Evolutionary conservation across 1,284 basidiomycete genomes (phyloP), one percentile per base, ranked within the genome.

Genomic region (Cystobasidium slooffiae): DNA sequence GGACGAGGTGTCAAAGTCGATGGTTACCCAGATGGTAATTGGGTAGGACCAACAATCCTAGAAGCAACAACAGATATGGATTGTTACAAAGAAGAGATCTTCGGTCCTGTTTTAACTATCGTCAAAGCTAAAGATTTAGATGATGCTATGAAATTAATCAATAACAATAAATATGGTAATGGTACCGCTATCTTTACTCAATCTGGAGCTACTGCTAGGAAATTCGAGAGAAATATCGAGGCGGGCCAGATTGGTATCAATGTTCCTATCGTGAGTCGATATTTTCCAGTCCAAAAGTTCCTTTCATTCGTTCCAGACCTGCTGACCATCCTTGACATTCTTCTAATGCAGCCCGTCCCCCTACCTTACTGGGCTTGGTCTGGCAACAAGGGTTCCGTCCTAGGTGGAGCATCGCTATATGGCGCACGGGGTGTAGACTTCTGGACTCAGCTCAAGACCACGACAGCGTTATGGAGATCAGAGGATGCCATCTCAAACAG

Each of bases 151-250:
- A 88, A 88, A 47, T 89, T 97, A 77, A 90, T 97, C 84, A 97
- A 97, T 84, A 84, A 85, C 70, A 97, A 97, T 84, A 87, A 84
- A 46, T 82, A 82, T 79, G 85, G 95, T 2, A 98, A 98, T 81
- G 96, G 95, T 41, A 89, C 94, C n/a, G 92, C 94, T 24, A 94
- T 97, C 81, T 98, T 97, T 83, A 99, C 96, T 43, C 92, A 95
- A 84, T 93, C 91, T 62, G 96, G 96, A n/a, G 91, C 95, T 43
- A 94, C 94, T 7, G 95, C 94, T 22, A 89, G 96, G 76, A 92
- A 92, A 83, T 99, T 97, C 78, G 95, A 99, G 84, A 87, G 86
- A 58, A 87, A 90, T 75, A 89, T 96, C 75, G 92, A 97, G 77
- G 90, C 93, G 65, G 96, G 96, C 53, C 94, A 98, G 84, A 80